Conservation (phyloP, 1,284 basidiomycete genomes). For the Ceratobasidium sp. region DNA sequence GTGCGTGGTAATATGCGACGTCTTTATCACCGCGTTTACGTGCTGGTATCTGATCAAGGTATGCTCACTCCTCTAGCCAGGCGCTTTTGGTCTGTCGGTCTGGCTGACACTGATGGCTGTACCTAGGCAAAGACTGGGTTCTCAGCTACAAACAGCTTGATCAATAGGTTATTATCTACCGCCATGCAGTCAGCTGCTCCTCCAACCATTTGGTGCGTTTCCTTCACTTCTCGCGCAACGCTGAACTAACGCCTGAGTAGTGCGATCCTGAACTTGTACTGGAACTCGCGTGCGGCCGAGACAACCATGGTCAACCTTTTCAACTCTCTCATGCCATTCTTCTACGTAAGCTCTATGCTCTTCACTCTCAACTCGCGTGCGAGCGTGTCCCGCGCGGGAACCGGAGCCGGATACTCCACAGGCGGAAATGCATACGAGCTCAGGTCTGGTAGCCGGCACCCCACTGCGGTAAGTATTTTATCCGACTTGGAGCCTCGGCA, state of each 20-base stretch:
- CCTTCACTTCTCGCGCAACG: background rate
- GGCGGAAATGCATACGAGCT: slow-evolving; percentile 30
- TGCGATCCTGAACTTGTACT: slow-evolving; percentile 33
- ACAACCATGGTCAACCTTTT: slow-evolving; percentile 33
- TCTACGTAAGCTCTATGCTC: slow-evolving; percentile 27
- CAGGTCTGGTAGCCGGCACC: slow-evolving; percentile 11
- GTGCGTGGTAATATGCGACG: slow-evolving; percentile 30
- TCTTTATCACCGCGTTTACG: slow-evolving; percentile 24
- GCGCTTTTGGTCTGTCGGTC: background rate
- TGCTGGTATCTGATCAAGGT: slow-evolving; percentile 28
- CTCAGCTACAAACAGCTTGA: slow-evolving; percentile 29
- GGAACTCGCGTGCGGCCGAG: background rate
- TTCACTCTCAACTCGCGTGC: slow-evolving; percentile 31
- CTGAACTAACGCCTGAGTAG: slow-evolving; percentile 1
- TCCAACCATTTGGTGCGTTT: slow-evolving; percentile 28
- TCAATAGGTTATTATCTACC: slow-evolving; percentile 10
- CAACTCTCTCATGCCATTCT: slow-evolving; percentile 35
- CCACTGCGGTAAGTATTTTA: slow-evolving; percentile 5
- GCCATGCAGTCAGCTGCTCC: slow-evolving; percentile 28
- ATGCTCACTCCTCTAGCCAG: background rate
- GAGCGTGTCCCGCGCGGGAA: slow-evolving; percentile 8
- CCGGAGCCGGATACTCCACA: slow-evolving; percentile 1
- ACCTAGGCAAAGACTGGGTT: slow-evolving; percentile 30
- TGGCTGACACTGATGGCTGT: background rate
- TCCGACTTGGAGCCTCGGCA: background rate